Evolutionary conservation across 1,284 basidiomycete species (phyloP).

Genomic region (Tylopilus sp.): DNA sequence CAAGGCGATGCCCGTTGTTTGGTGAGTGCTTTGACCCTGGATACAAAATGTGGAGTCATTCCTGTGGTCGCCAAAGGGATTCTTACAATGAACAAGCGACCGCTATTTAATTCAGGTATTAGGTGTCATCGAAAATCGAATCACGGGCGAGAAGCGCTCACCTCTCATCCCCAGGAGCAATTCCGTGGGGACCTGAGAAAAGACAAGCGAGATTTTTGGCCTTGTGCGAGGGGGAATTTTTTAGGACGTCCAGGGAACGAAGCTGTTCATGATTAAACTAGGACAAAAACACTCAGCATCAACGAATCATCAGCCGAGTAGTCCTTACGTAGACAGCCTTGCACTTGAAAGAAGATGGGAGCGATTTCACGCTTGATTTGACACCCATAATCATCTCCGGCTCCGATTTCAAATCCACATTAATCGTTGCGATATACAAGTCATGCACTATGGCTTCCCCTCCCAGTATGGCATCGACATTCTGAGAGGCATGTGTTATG

Average conservation of each 20-base stretch:
- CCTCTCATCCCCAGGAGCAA: conserved; percentile 17
- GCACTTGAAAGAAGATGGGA: conserved; percentile 23
- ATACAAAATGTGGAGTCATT: background rate
- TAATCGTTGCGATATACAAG: conserved; percentile 22
- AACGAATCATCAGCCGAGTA: background rate
- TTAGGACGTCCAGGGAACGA: background rate
- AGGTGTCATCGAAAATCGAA: background rate
- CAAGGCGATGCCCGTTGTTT: conserved; percentile 94
- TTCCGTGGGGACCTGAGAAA: conserved; percentile 20
- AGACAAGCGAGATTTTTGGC: conserved; percentile 7
- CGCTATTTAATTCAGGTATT: conserved; percentile 11
- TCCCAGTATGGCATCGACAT: background rate
- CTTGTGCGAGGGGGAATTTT: background rate
- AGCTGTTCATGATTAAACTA: conserved; percentile 28
- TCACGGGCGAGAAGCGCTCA: background rate
- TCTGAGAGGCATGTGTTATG: background rate
- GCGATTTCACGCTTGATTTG: conserved; percentile 22
- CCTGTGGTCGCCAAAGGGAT: background rate
- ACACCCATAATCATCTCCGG: conserved; percentile 23
- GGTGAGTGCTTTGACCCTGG: conserved; percentile 85
- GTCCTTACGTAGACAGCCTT: conserved; percentile 26
- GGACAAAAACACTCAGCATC: conserved; percentile 5
- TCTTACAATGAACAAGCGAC: conserved; percentile 78
- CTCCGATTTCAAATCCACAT: conserved; percentile 13
- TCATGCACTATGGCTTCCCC: conserved; percentile 19